Conservation (phyloP, 1,284 basidiomycete species). For the Flammula alnicola region DNA sequence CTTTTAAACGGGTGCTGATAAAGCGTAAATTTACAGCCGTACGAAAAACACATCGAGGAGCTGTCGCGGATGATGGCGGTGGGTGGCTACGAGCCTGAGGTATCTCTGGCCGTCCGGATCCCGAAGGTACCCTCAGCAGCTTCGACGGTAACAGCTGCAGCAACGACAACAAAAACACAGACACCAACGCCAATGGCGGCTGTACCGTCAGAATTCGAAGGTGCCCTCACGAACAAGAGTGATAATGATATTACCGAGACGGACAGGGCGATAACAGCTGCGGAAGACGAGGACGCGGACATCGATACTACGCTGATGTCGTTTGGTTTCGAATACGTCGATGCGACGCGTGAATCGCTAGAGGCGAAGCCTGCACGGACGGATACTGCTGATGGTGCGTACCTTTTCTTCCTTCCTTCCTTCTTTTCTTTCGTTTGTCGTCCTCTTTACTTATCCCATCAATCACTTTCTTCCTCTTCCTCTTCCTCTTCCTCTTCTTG, state of each 20-base stretch:
- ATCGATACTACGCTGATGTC: conserved; percentile 68
- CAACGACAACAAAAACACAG: conserved; percentile 1
- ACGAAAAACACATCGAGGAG: conserved; percentile 55
- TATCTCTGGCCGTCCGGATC: conserved; percentile 68
- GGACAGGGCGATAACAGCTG: conserved; percentile 42
- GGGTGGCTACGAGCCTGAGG: conserved; percentile 62
- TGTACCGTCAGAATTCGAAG: too few relatives aligned
- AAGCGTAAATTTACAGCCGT: conserved; percentile 32
- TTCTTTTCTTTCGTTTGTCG: too few relatives aligned
- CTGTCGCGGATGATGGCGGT: conserved; percentile 47
- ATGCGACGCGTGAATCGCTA: conserved; percentile 27
- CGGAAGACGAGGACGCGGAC: conserved; percentile 37
- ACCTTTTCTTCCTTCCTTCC: neutral
- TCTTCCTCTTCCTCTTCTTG: too few relatives aligned
- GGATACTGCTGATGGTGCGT: conserved; percentile 31
- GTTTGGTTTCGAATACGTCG: conserved; percentile 75
- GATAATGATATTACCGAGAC: too few relatives aligned
- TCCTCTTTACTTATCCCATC: too few relatives aligned
- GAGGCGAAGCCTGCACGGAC: conserved; percentile 7
- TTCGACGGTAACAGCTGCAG: too few relatives aligned
- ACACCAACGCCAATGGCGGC: too few relatives aligned
- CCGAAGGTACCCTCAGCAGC: conserved; percentile 10
- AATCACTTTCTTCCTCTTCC: too few relatives aligned
- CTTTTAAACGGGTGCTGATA: too few relatives aligned
- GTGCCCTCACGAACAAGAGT: too few relatives aligned